Percentiles rank a stretch among this genome's conserved stretches.
Evolutionary conservation across 73 alveolate species (phyloP).

Genomic region (Breviolum minutum): DNA sequence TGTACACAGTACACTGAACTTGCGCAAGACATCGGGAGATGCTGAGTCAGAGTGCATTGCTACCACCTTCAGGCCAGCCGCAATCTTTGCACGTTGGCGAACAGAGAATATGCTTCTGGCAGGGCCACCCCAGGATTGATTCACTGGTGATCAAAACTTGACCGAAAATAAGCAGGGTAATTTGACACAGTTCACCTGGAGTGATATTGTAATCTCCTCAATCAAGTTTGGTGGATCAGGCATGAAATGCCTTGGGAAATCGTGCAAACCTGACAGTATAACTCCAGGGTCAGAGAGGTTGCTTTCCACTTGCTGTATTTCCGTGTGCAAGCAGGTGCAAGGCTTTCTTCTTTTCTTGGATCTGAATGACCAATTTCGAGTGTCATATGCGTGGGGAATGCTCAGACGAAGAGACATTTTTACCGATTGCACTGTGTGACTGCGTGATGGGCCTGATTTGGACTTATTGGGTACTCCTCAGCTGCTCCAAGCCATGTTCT

Average conservation of each 20-base stretch:
- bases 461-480: not conserved
- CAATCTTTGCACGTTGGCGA: constrained; percentile 43
- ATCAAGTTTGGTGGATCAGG: no score
- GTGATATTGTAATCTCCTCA: no score
- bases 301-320: not conserved
- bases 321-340: not conserved
- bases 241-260: no score
- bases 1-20: no score
- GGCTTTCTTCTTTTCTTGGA: constrained; percentile 48
- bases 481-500: no score
- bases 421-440: not conserved
- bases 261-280: no score
- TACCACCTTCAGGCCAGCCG: not conserved
- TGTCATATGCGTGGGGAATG: constrained; percentile 9
- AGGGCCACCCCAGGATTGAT: not conserved
- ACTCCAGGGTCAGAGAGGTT: no score
- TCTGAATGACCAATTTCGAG: not conserved
- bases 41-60: not conserved
- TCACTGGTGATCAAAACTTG: no score
- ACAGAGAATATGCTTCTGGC: constrained; percentile 33
- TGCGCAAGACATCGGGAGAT: no score
- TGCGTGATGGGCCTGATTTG: not conserved
- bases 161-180: no score
- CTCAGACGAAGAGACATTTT: not conserved
- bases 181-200: no score